Evolutionary conservation across 345 rosid species (phyloP).

Genomic region (Lumnitzera racemosa): DNA sequence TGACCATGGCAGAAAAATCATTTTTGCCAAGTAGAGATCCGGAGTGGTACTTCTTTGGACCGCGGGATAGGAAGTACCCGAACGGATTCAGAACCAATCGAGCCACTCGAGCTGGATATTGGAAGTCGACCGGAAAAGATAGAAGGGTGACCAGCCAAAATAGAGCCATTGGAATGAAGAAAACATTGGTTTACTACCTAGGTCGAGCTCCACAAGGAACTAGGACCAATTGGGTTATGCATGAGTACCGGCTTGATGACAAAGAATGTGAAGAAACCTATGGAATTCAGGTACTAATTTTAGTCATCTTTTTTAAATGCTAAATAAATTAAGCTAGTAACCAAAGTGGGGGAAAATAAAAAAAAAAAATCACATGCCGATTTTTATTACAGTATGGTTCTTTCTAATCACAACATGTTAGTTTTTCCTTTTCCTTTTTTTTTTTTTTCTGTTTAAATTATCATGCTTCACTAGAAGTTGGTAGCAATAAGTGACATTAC

Average conservation of each 20-base stretch:
- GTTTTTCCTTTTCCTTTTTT: too few relatives aligned
- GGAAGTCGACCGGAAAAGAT: slow-evolving; percentile 93
- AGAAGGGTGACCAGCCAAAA: slow-evolving; percentile 57
- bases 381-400: slow-evolving; percentile 2
- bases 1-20: slow-evolving; percentile 50
- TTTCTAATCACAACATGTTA: too few relatives aligned
- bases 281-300: slow-evolving; percentile 59
- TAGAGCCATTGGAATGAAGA: slow-evolving; percentile 87
- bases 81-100: slow-evolving; percentile 87
- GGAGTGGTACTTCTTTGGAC: slow-evolving; percentile 96
- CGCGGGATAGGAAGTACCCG: slow-evolving; percentile 83
- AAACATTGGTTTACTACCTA: slow-evolving; percentile 78
- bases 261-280: slow-evolving; percentile 71
- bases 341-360: too few relatives aligned
- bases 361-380: too few relatives aligned
- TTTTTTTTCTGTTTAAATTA: too few relatives aligned
- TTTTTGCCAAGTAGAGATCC: slow-evolving; percentile 87
- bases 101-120: slow-evolving; percentile 82
- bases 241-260: slow-evolving; percentile 87
- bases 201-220: slow-evolving; percentile 95
- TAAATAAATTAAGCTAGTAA: too few relatives aligned
- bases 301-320: too few relatives aligned
- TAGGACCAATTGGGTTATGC: slow-evolving; percentile 94
- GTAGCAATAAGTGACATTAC: too few relatives aligned
- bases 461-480: too few relatives aligned